phyloP scores from a whole-genome alignment of 495 filamentous ascomycete species.

The Daldinia caldariorum region DNA sequence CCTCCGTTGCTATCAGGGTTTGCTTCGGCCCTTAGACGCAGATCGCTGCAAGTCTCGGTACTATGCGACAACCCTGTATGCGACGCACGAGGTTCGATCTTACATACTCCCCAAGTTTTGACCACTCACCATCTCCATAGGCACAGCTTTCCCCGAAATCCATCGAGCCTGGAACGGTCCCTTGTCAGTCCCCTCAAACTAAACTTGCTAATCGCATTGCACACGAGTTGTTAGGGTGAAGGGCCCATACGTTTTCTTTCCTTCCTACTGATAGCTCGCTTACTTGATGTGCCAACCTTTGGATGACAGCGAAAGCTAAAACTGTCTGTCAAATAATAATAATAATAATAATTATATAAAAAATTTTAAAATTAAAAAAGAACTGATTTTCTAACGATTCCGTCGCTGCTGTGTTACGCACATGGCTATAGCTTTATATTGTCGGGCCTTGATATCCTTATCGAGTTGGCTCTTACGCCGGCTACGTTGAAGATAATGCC shows the following conservation, averaged over 20 bases:
- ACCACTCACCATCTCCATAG: conserved; percentile 13
- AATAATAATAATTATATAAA: too few species aligned
- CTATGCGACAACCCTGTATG: conserved; percentile 39
- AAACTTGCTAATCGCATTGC: conserved; percentile 19
- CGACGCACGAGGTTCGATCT: conserved; percentile 39
- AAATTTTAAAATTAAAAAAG: too few species aligned
- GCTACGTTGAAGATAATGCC: conserved; percentile 24
- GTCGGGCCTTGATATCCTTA: conserved; percentile 24
- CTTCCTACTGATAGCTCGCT: conserved; percentile 8
- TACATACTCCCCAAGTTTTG: conserved; percentile 26
- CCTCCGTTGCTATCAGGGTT: conserved; percentile 16
- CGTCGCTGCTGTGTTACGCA: too few species aligned
- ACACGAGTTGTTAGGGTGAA: conserved; percentile 1
- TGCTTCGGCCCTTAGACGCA: conserved; percentile 41
- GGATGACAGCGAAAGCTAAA: conserved; percentile 34
- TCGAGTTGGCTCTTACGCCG: conserved; percentile 9
- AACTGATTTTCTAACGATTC: too few species aligned
- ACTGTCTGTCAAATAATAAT: conserved; percentile 32
- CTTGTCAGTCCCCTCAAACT: conserved; percentile 1
- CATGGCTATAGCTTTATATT: neutral
- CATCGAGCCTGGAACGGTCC: conserved; percentile 35
- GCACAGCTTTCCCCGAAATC: conserved; percentile 22
- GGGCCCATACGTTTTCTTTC: neutral
- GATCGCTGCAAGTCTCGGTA: conserved; percentile 47
- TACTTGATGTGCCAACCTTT: conserved; percentile 30